Evolutionary conservation across 495 filamentous ascomycete species (phyloP), one percentile per base, ranked within the genome.

Genomic region (Entonaema liquescens): DNA sequence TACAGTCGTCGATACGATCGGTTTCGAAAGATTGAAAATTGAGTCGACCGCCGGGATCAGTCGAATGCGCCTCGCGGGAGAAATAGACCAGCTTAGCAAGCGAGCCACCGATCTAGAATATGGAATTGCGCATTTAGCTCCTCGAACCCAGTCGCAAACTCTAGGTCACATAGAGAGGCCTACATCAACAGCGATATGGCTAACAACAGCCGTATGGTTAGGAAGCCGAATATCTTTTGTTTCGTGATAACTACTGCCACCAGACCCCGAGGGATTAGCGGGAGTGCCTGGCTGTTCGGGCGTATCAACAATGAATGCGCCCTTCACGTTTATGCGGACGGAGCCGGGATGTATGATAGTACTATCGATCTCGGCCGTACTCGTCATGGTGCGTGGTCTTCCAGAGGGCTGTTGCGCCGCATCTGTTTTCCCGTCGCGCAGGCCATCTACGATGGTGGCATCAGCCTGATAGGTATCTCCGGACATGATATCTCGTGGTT

Each of bases 31-130:
- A 96, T 72, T 95, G 84, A 74, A 99, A 99, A 79, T 96, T 96
- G 19, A 99, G 84, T 25, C 95, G 90, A 26, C 96, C 96, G 44
- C 95, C 95, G 49, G 90, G 89, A 72, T 94, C 92, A 36, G 84
- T 87, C 26, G 90, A 89, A 73, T 89, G 84, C 23, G 91, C 84
- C 79, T 98, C 96, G 56, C 91, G 91, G 5, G 94, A 93, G 80
- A 98, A 98, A 82, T 98, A 99, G 55, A 99, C 95, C 15, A 98
- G 85, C 82, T 99, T 99, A 50, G 93, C 93, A 28, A 99, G 85
- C 4, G 94, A 94, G 70, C 95, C 95, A 52, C 95, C 95, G 70
- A 99, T 99, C 93, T 97, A 78, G 25, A 70, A n/a, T n/a, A 60
- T 12, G 47, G 38, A 62, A 62, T 61, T 36, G 28, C 7, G 62